Percentiles rank a stretch among this genome's conserved stretches.
These are phyloP conservation scores for Papilionanthe hybrid DNA, from an alignment of 116 monocot species.

Conservation along the genomic window DNA sequence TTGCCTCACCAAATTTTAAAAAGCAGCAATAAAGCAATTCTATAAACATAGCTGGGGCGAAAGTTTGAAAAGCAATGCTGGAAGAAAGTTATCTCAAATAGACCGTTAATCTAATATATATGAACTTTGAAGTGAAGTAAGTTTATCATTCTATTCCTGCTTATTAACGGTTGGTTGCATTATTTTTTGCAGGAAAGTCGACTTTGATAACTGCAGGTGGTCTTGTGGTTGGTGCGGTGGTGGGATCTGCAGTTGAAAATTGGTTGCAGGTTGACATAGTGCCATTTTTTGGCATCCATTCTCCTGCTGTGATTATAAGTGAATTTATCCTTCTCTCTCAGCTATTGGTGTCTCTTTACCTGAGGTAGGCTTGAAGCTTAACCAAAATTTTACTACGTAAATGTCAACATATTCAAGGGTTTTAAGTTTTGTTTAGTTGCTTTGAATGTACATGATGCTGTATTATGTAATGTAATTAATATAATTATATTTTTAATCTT, in stretches of 20 bases:
- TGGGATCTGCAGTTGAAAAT: constrained; percentile 76
- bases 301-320: constrained; percentile 80
- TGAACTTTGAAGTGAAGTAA: background rate
- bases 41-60: no score
- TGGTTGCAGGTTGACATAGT: constrained; percentile 95
- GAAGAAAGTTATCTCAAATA: background rate
- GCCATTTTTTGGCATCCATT: constrained; percentile 82
- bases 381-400: background rate
- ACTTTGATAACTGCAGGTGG: constrained; percentile 70
- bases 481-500: background rate
- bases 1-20: no score
- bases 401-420: background rate
- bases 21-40: no score
- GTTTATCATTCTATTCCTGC: background rate
- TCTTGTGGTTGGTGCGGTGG: constrained; percentile 64
- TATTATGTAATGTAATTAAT: constrained; percentile 10
- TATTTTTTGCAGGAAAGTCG: constrained; percentile 62
- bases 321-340: constrained; percentile 91
- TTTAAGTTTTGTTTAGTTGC: constrained; percentile 5
- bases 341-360: constrained; percentile 71
- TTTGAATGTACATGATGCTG: constrained; percentile 7
- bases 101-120: background rate
- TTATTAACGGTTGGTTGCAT: background rate
- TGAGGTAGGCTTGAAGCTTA: constrained; percentile 40
- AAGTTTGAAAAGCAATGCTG: no score